phyloP scores from a whole-genome alignment of 768 basidiomycete species.

The Ramaria sp. region DNA sequence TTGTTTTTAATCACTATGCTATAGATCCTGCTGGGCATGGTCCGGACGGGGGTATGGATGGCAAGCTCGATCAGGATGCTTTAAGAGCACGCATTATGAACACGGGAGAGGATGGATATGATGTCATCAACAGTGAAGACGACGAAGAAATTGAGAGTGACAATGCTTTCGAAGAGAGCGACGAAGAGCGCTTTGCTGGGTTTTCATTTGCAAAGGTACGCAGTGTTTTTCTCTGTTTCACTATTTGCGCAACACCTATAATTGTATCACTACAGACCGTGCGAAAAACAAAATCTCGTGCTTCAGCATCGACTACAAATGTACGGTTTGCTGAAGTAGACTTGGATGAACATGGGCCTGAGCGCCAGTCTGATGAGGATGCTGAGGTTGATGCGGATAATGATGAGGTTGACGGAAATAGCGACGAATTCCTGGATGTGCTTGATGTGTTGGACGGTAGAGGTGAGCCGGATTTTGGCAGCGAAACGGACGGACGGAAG shows the following conservation, averaged over 20 bases:
- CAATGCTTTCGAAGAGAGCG: conserved; percentile 72
- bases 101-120: conserved; percentile 21
- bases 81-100: conserved; percentile 19
- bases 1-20: too few relatives aligned
- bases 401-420: conserved; percentile 32
- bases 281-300: background rate
- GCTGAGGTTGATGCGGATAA: conserved; percentile 17
- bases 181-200: conserved; percentile 67
- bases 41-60: conserved; percentile 28
- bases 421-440: conserved; percentile 51
- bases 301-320: conserved; percentile 16
- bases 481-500: conserved; percentile 14
- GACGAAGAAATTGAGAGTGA: conserved; percentile 86
- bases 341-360: conserved; percentile 46
- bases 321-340: conserved; percentile 49
- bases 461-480: conserved; percentile 30
- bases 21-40: conserved; percentile 17
- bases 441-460: conserved; percentile 59
- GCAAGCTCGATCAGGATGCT: conserved; percentile 14
- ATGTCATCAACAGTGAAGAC: conserved; percentile 39
- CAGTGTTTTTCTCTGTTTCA: background rate
- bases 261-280: background rate
- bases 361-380: background rate
- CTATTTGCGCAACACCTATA: background rate
- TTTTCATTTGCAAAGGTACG: conserved; percentile 34